A percentile compares a stretch with the other conserved stretches of the same genome.
phyloP scores from a whole-genome alignment of 495 filamentous ascomycete species.

The Talaromyces stipitatus region DNA sequence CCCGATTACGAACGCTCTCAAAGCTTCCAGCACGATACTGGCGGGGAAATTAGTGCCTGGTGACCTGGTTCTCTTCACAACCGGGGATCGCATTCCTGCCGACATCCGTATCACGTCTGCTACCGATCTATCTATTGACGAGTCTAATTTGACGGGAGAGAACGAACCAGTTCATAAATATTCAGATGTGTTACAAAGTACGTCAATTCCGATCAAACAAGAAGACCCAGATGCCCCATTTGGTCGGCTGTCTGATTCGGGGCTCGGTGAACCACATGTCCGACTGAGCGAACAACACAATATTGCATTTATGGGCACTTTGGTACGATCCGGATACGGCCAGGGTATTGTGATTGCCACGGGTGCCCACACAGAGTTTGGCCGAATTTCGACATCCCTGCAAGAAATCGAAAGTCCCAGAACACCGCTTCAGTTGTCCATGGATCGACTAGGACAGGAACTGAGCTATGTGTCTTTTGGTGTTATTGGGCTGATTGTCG shows the following conservation, averaged over 20 bases:
- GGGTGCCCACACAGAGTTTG: slow-evolving; percentile 88
- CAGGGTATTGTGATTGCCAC: slow-evolving; percentile 94
- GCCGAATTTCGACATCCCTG: slow-evolving; percentile 87
- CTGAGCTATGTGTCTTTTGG: slow-evolving; percentile 93
- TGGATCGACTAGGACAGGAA: slow-evolving; percentile 92
- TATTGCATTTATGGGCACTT: slow-evolving; percentile 96
- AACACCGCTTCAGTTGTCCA: slow-evolving; percentile 89
- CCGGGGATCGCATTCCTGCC: slow-evolving; percentile 92
- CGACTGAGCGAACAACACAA: slow-evolving; percentile 63
- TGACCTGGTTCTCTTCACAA: slow-evolving; percentile 86
- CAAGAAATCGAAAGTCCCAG: slow-evolving; percentile 91
- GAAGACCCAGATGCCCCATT: slow-evolving; percentile 40
- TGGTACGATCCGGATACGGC: slow-evolving; percentile 93
- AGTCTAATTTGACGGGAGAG: slow-evolving; percentile 95
- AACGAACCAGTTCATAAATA: slow-evolving; percentile 84
- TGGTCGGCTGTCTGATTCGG: slow-evolving; percentile 53
- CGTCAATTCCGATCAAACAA: slow-evolving; percentile 10
- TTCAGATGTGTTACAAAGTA: slow-evolving; percentile 45
- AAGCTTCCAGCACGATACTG: slow-evolving; percentile 71
- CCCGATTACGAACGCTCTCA: slow-evolving; percentile 50
- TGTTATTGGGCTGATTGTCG: slow-evolving; percentile 85
- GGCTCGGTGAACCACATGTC: slow-evolving; percentile 57
- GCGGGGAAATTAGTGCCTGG: slow-evolving; percentile 84
- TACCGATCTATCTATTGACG: slow-evolving; percentile 84
- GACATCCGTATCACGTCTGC: slow-evolving; percentile 92